These are phyloP conservation scores for Gentiana macrophylla DNA, from an alignment of 257 asterid species.

Conservation along the genomic window DNA sequence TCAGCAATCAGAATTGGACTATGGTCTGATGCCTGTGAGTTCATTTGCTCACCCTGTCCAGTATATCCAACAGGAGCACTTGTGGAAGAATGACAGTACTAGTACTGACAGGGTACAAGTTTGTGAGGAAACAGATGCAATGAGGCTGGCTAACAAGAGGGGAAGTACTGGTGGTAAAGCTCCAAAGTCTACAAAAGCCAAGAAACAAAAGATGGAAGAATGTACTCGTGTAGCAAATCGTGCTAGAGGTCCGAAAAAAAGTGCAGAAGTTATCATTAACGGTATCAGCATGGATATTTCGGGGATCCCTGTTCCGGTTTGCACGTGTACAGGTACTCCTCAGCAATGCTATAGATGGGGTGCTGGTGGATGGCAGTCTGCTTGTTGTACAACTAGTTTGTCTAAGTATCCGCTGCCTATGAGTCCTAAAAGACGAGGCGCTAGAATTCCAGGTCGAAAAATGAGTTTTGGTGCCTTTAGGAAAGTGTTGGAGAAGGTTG, in stretches of 20 bases:
- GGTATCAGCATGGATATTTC: conserved; percentile 71
- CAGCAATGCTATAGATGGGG: conserved; percentile 95
- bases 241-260: conserved; percentile 64
- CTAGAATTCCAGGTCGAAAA: conserved; percentile 84
- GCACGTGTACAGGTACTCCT: conserved; percentile 78
- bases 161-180: conserved; percentile 35
- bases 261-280: conserved; percentile 60
- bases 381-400: conserved; percentile 71
- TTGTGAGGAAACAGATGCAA: conserved; percentile 37
- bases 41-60: conserved; percentile 45
- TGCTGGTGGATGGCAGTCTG: conserved; percentile 94
- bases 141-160: conserved; percentile 40
- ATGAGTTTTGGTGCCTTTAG: conserved; percentile 91
- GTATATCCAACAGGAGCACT: conserved; percentile 28
- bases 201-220: conserved; percentile 34
- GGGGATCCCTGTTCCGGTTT: conserved; percentile 58
- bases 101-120: conserved; percentile 26
- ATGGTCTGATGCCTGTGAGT: conserved; percentile 44
- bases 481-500: conserved; percentile 74
- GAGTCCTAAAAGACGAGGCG: conserved; percentile 76
- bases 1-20: conserved; percentile 27
- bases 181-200: conserved; percentile 53
- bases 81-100: conserved; percentile 26
- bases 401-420: conserved; percentile 70
- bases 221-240: conserved; percentile 28